Percentiles rank a stretch among this genome's conserved stretches.
Conservation (phyloP, 2,329 filamentous ascomycete genomes). For the Peltaster fructicola region DNA sequence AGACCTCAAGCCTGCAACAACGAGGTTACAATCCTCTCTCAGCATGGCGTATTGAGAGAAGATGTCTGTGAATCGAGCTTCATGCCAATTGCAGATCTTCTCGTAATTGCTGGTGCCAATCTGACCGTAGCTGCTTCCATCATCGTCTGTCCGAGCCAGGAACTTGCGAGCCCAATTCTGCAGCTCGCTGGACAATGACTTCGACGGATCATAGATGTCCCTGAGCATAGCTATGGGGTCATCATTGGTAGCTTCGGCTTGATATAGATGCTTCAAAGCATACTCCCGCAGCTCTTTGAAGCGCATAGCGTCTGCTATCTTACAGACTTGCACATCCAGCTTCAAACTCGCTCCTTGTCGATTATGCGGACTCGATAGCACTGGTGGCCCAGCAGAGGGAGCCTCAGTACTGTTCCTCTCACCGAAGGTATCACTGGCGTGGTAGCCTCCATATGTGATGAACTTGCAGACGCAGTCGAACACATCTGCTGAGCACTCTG, state of each 20-base stretch:
- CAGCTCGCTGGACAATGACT: conserved; percentile 11
- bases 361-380: too few species aligned
- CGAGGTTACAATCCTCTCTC: conserved; percentile 8
- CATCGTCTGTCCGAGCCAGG: conserved; percentile 5
- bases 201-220: conserved; percentile 17
- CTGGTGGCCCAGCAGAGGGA: too few species aligned
- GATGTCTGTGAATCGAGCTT: conserved; percentile 5
- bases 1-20: conserved; percentile 2
- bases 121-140: neutral
- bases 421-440: too few species aligned
- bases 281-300: conserved; percentile 21
- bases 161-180: conserved; percentile 13
- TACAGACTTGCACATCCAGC: conserved; percentile 17
- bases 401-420: too few species aligned
- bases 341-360: too few species aligned
- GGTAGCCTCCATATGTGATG: conserved; percentile 10
- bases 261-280: conserved; percentile 19
- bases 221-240: conserved; percentile 20
- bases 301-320: conserved; percentile 17
- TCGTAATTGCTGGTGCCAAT: conserved; percentile 7
- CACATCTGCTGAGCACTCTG: conserved; percentile 13
- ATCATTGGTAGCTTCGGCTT: conserved; percentile 16
- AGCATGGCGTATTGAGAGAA: conserved; percentile 6
- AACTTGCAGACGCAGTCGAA: conserved; percentile 21
- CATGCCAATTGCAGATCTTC: conserved; percentile 5